A percentile compares a stretch with the other conserved stretches of the same genome.
These are phyloP conservation scores for Penicillium sp. DNA, from an alignment of 2,329 filamentous ascomycete species.

Conservation along the genomic window DNA sequence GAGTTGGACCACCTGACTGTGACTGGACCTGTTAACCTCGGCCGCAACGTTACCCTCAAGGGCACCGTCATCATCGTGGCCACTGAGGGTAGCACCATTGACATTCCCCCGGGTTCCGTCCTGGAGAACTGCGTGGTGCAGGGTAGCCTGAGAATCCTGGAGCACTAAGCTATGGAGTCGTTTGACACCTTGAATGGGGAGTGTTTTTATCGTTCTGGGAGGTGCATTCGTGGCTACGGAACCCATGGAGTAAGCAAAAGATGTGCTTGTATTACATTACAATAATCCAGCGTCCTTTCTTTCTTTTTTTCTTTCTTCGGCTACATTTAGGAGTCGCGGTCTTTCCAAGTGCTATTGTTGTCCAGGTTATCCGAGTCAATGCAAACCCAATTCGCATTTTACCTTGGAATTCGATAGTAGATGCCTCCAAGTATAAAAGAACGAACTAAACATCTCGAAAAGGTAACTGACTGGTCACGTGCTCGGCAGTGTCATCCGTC, in stretches of 20 bases:
- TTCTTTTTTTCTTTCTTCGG: slow-evolving; percentile 12
- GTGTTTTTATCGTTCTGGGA: slow-evolving; percentile 14
- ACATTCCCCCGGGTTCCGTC: slow-evolving; percentile 92
- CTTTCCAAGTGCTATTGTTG: slow-evolving; percentile 18
- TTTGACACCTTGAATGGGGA: background rate
- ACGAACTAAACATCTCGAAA: background rate
- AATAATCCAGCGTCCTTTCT: slow-evolving; percentile 27
- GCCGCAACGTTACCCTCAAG: slow-evolving; percentile 92
- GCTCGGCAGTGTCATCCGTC: background rate
- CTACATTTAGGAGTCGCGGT: slow-evolving; percentile 13
- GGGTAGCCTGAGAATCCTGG: slow-evolving; percentile 75
- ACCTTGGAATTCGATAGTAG: background rate
- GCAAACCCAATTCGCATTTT: slow-evolving; percentile 4
- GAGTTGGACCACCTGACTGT: slow-evolving; percentile 77
- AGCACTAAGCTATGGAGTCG: slow-evolving; percentile 50
- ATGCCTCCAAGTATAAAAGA: background rate
- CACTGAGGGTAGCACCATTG: slow-evolving; percentile 95
- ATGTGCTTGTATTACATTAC: slow-evolving; percentile 28
- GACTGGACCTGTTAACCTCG: slow-evolving; percentile 93
- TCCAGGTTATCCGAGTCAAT: slow-evolving; percentile 16
- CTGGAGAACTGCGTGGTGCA: slow-evolving; percentile 99
- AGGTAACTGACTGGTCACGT: background rate
- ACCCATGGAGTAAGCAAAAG: slow-evolving; percentile 25
- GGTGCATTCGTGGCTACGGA: slow-evolving; percentile 26
- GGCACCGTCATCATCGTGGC: slow-evolving; percentile 98